phyloP scores from a whole-genome alignment of 805 yeast species.

The Ogataea polymorpha region DNA sequence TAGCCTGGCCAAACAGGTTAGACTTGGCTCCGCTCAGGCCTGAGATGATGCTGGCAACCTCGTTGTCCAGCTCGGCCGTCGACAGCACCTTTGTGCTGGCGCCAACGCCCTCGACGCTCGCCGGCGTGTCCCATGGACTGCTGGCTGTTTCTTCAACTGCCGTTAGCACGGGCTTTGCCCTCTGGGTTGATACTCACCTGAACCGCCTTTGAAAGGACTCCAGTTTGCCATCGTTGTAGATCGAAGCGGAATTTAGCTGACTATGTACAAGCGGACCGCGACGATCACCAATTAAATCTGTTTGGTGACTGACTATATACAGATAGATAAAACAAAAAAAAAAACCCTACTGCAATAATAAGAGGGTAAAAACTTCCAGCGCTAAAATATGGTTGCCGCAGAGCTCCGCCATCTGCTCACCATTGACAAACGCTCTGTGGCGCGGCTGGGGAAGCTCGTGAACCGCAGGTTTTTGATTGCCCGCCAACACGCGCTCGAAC shows the following conservation, averaged over 20 bases:
- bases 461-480: background rate
- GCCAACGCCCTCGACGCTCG: conserved; percentile 17
- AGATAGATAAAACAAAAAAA: conserved; percentile 5
- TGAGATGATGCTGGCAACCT: conserved; percentile 34
- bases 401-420: background rate
- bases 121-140: conserved; percentile 30
- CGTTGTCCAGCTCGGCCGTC: conserved; percentile 23
- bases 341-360: conserved; percentile 4
- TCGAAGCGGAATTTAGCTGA: conserved; percentile 7
- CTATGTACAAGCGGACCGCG: conserved; percentile 14
- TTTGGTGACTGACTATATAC: conserved; percentile 13
- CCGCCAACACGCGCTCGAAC: too few species aligned
- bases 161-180: conserved; percentile 4
- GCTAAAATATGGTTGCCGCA: background rate
- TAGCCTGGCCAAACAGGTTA: conserved; percentile 24
- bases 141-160: conserved; percentile 28
- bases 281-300: conserved; percentile 9
- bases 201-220: conserved; percentile 23
- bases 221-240: conserved; percentile 19
- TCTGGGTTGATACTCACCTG: conserved; percentile 18
- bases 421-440: too few species aligned
- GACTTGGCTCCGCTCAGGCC: conserved; percentile 27
- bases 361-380: conserved; percentile 1
- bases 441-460: too few species aligned
- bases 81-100: conserved; percentile 20